Evolutionary conservation across 495 filamentous ascomycete genomes (phyloP).

Genomic region (Aspergillus egyptiacus): DNA sequence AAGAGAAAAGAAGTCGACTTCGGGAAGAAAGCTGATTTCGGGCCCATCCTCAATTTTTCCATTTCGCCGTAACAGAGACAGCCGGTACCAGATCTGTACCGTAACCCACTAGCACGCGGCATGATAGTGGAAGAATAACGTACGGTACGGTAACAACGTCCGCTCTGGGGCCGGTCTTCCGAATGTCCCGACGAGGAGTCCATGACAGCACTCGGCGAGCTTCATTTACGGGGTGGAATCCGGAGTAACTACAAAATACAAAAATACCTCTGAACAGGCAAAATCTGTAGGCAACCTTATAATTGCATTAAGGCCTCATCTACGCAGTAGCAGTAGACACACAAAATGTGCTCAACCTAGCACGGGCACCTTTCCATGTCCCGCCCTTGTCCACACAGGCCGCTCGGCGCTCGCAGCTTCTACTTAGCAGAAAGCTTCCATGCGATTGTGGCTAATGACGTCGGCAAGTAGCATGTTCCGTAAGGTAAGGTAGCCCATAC

Average conservation of each 20-base stretch:
- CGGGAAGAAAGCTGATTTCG: constrained; percentile 25
- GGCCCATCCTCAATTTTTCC: constrained; percentile 27
- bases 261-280: no score
- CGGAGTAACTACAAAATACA: no score
- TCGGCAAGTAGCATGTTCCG: constrained; percentile 37
- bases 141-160: constrained; percentile 23
- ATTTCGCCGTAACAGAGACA: constrained; percentile 33
- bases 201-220: constrained; percentile 5
- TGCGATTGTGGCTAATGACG: constrained; percentile 27
- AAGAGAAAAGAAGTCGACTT: constrained; percentile 26
- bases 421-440: no score
- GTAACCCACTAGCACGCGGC: constrained; percentile 20
- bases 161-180: constrained; percentile 20
- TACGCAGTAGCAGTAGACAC: no score
- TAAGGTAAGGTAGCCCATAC: no score
- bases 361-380: no score
- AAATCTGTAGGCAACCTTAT: no score
- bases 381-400: no score
- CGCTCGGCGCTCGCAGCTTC: no score
- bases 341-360: no score
- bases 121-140: constrained; percentile 10
- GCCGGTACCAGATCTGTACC: constrained; percentile 31
- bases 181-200: no score
- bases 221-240: constrained; percentile 13
- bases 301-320: no score